Evolutionary conservation across 2,329 filamentous ascomycete species (phyloP), one percentile per base, ranked within the genome.

Genomic region (Knoxdaviesia proteae): DNA sequence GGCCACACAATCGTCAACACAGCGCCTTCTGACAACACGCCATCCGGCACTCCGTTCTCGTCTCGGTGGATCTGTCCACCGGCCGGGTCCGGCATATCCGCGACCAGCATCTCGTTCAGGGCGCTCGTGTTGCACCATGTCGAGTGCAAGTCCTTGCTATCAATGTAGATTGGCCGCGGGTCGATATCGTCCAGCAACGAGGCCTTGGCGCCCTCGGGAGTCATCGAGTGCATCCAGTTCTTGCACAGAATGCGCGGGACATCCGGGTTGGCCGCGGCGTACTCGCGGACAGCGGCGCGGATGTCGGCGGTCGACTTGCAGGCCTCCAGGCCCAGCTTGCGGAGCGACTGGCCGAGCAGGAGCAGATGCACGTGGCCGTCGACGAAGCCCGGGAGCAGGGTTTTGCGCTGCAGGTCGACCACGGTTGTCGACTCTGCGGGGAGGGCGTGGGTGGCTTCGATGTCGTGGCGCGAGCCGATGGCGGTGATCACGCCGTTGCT

Each of bases 361-460:
- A 74, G 58, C 7, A 74, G 58, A 49, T 74, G 70, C 54, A 71
- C 62, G 46, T 74, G 70, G 5, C 67, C 68, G 45, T 74, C 70
- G 36, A 74, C 64, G 54, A 74, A 74, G 9, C 69, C 63, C 0
- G 70, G 69, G 2, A 74, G 56, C 3, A 74, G 56, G 1, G 58
- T 60, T 29, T 51, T 51, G 1, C 58, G 57, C 1, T 41, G 42
- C 3, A 62, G 43, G 33, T 62, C 53, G 61, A 61, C 20, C 2
- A 20, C 20, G 20, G 20, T 20, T 20, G 20, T 20, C 20, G 20
- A 20, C 20, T 20, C 20, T 20, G 20, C 20, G 20, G 20, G 20
- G 20, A 20, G 20, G 20, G 20, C 20, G 20, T 20, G 20, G 20
- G 20, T 3, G 20, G 20, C 20, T 20, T 20, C 20, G 20, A 20